Base-by-base conservation (phyloP, 1,284 basidiomycete genomes). In the Cutaneotrichosporon sp. region DNA sequence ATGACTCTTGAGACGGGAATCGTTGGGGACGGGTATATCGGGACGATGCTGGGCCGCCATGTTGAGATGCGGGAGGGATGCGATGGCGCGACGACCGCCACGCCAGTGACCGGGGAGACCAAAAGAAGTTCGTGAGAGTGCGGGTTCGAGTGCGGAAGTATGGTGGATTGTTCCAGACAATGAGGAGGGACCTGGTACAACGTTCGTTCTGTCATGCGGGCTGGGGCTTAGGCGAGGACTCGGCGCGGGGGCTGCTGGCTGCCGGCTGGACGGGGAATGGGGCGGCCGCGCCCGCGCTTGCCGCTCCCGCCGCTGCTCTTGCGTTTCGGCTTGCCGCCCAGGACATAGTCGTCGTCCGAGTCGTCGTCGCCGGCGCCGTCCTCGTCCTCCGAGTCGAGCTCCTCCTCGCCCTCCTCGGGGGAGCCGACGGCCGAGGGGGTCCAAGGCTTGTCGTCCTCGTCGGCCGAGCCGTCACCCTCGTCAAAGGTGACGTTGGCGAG, bases 401-500 rank as follows among this genome's bases (percentile, higher is more conserved):
- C 65, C 24, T 64, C 63, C 52, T 67, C 62, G 27, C 59, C 65
- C n/a, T 64, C 62, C 5, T 56, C 36, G n/a, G 42, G 36, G 3
- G 61, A 59, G 14, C 59, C 64, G 7, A 22, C 24, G 11, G 56
- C 56, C 6, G 60, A 63, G 1, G 59, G 58, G 7, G 56, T 52
- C 64, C 58, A 56, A 9, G 54, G 57, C 51, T 59, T 60, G 36
- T 51, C 27, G 31, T 62, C 62, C 20, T 62, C 64, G 45, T 65
- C 56, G 34, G 42, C 46, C 9, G 57, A 50, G 34, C 29, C 59
- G 16, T 63, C 65, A 8, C 55, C 54, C 50, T 72, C 71, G 31
- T 66, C 69, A 49, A 77, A 73, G 27, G 72, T 65, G 25, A 78
- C 74, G 45, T 74, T 76, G 54, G 74, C 70, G 25, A 78, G 67